Percentiles rank a stretch among this genome's conserved stretches.
phyloP scores from a whole-genome alignment of 441 rosid species.

The Codiaeum variegatum region DNA sequence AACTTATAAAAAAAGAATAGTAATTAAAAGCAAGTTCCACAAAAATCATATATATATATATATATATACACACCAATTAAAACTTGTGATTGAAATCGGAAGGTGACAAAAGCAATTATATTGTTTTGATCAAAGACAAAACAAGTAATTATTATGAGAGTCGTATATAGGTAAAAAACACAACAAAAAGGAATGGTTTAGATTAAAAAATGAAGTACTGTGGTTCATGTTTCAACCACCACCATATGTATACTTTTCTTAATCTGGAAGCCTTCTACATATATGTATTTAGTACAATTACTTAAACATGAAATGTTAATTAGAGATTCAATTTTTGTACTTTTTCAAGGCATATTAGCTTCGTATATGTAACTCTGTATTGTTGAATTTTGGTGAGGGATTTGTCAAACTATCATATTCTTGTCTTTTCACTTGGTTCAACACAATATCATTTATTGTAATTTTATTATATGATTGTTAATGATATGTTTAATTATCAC shows the following conservation, averaged over 20 bases:
- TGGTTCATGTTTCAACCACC: slow-evolving; percentile 2
- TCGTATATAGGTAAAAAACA: background rate
- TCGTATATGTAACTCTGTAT: background rate
- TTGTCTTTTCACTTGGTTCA: background rate
- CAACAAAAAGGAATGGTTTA: slow-evolving; percentile 17
- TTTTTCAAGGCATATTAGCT: background rate
- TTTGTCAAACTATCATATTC: slow-evolving; percentile 2
- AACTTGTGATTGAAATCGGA: slow-evolving; percentile 6
- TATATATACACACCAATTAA: too few relatives aligned
- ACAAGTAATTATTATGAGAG: slow-evolving; percentile 18
- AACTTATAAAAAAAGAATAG: too few relatives aligned
- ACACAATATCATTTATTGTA: too few relatives aligned
- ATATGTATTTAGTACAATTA: too few relatives aligned
- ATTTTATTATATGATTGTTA: background rate
- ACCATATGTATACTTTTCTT: slow-evolving; percentile 20
- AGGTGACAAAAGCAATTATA: slow-evolving; percentile 14
- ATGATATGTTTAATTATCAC: too few relatives aligned
- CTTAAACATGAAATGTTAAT: background rate
- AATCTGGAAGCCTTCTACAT: background rate
- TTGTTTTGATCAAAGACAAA: slow-evolving; percentile 16
- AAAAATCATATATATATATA: slow-evolving; percentile 1
- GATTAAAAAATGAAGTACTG: slow-evolving; percentile 6
- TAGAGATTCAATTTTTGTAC: background rate
- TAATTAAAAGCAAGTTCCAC: background rate
- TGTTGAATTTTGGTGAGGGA: background rate